Conservation (phyloP, 2,329 filamentous ascomycete genomes). For the Hirsutella minnesotensis region DNA sequence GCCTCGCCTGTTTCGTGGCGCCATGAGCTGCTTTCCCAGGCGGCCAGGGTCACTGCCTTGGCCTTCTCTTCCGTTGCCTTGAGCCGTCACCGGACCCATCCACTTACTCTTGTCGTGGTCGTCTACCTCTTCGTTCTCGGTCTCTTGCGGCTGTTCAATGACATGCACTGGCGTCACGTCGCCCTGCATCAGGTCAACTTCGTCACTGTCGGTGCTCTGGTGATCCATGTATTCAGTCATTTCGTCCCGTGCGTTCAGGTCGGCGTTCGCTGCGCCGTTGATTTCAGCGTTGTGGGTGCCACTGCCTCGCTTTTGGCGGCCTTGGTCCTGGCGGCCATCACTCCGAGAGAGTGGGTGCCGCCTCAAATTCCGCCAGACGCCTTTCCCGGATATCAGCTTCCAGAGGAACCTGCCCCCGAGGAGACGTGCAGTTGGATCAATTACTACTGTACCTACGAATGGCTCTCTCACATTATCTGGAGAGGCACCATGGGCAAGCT, state of each 20-base stretch:
- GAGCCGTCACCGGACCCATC: constrained; percentile 18
- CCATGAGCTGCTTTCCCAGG: constrained; percentile 31
- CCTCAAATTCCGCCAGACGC: constrained; percentile 24
- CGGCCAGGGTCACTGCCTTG: constrained; percentile 24
- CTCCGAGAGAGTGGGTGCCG: constrained; percentile 39
- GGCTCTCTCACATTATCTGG: constrained; percentile 36
- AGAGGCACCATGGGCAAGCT: constrained; percentile 32
- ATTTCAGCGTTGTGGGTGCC: constrained; percentile 19
- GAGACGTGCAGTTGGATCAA: constrained; percentile 42
- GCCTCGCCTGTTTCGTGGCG: constrained; percentile 26
- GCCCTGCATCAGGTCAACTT: constrained; percentile 38
- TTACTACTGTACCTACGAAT: constrained; percentile 39
- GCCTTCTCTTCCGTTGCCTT: constrained; percentile 26
- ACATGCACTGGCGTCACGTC: constrained; percentile 31
- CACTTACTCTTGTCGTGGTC: constrained; percentile 23
- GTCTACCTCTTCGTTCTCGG: constrained; percentile 32
- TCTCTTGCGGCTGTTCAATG: constrained; percentile 26
- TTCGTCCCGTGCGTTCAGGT: constrained; percentile 32
- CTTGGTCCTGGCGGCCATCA: constrained; percentile 27
- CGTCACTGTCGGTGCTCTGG: constrained; percentile 23
- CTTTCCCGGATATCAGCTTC: constrained; percentile 23
- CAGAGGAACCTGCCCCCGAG: constrained; percentile 33
- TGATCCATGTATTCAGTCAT: constrained; percentile 23
- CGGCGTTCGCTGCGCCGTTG: constrained; percentile 16
- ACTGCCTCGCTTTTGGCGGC: constrained; percentile 24